Base-by-base conservation (phyloP, 2,329 filamentous ascomycete species). In the Pseudogymnoascus sp. region DNA sequence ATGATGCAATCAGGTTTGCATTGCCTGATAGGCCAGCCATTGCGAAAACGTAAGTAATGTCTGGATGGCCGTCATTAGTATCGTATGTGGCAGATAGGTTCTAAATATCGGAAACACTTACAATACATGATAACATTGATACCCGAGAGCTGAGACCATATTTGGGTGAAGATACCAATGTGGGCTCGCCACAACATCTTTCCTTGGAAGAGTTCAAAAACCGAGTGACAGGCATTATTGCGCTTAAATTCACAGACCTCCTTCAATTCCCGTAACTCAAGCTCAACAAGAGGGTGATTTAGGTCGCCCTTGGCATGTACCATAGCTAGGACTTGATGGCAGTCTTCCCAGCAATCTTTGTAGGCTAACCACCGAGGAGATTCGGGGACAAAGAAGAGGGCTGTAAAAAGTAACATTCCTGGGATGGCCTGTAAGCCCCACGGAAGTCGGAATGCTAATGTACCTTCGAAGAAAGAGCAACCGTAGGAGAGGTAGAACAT, bases 61-160 rank as follows among this genome's bases (percentile, higher is more conserved):
- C 35, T 38, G n/a, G 35, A 38, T 38, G 35, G 35, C 35, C 35
- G 35, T 18, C 35, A 38, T 38, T 38, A 38, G 35, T 38, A 16
- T 38, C 35, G n/a, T 38, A 38, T 38, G 35, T 38, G 35, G 14
- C n/a, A 38, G 35, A 38, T 38, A n/a, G 35, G 35, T 38, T 38
- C 35, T 38, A 38, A 38, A 38, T 38, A 38, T 38, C 35, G n/a
- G 9, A 38, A 38, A 38, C 35, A 38, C 35, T 38, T 38, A 69
- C 87, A 86, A 76, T 85, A 87, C 83, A 86, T 78, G 87, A 84
- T 87, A 38, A 83, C 86, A 67, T 89, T 90, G 86, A 89, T 90
- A 18, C 88, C 88, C 0, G 86, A 89, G 54, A 91, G 74, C 70
- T 91, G 88, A 9, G 81, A 85, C 88, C 88, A 89, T 67, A 91